These are phyloP conservation scores for Trichoderma sp. DNA, from an alignment of 2,329 filamentous ascomycete species.

Conservation along the genomic window DNA sequence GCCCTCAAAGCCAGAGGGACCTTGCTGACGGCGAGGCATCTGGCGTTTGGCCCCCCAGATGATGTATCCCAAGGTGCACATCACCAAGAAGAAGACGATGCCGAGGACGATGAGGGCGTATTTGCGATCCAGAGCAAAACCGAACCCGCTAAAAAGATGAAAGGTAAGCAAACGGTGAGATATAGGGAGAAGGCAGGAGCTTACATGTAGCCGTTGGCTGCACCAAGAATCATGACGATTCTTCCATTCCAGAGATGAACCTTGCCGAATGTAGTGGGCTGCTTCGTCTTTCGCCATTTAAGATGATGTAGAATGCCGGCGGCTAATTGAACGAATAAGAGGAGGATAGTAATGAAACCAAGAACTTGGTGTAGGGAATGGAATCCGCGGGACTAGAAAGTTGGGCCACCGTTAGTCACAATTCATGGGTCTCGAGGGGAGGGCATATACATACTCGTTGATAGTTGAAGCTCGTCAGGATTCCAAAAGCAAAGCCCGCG, in stretches of 20 bases:
- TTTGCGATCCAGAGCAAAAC: conserved; percentile 49
- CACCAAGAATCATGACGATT: conserved; percentile 49
- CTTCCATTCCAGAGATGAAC: conserved; percentile 59
- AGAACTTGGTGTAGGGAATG: conserved; percentile 56
- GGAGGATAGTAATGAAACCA: conserved; percentile 52
- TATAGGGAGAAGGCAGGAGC: conserved; percentile 24
- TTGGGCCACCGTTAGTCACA: background rate
- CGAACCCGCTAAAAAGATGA: conserved; percentile 47
- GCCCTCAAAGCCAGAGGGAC: conserved; percentile 20
- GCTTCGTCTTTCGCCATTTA: conserved; percentile 48
- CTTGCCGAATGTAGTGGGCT: conserved; percentile 48
- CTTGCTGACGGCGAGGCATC: conserved; percentile 23
- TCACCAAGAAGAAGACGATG: conserved; percentile 44
- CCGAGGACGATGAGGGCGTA: conserved; percentile 49
- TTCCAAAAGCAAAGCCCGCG: conserved; percentile 50
- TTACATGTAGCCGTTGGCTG: conserved; percentile 57
- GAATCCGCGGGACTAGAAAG: conserved; percentile 48
- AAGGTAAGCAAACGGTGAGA: background rate
- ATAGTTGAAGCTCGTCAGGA: conserved; percentile 52
- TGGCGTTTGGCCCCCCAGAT: conserved; percentile 30
- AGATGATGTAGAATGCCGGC: conserved; percentile 57
- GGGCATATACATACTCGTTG: conserved; percentile 48
- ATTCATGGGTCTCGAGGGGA: background rate
- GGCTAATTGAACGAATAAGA: conserved; percentile 51
- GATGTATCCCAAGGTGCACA: conserved; percentile 40